Evolutionary conservation across 192 early-diverging fungal species (phyloP), one percentile per base, ranked within the genome.

Genomic region (Coemansia pectinata): DNA sequence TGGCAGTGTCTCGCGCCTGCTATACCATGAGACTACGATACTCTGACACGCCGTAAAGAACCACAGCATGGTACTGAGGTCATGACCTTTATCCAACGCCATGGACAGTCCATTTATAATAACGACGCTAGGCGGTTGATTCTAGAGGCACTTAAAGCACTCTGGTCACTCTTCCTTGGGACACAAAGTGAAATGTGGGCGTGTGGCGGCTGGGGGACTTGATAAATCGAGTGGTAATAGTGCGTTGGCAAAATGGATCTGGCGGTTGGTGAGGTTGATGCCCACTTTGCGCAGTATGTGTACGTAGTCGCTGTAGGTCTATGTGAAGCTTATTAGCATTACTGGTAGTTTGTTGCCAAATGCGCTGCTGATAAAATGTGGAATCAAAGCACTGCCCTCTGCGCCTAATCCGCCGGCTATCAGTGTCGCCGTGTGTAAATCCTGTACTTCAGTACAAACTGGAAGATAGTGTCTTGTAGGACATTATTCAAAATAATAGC

Each of bases 201-300:
- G 33, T 0, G 79, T 82, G 0, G 65, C 57, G 0, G 57, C 42
- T 1, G 75, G 74, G 0, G 40, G 38, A 5, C 8, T 19, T 5
- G 44, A 25, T 2, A 47, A 17, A 5, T 58, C 38, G 12, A 40
- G 29, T 0, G 44, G 39, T 1, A 59, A 41, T 7, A 82, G 59
- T 0, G 57, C 79, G 47, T 72, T 77, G 61, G 77, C 69, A 48
- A 82, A 82, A 14, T 71, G 66, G 2, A 72, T 41, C 3, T 44
- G 40, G 12, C 19, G 38, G 12, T 61, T 69, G 17, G 53, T 21
- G 6, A 58, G 57, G 40, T 73, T 70, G 10, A 82, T 66, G 0
- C 79, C 79, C 71, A 73, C 74, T 58, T 82, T 82, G 52, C 74
- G 79, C 68, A 82, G 64, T 4, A 82, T 77, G 59, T 82, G 79